Conservation (phyloP, 1,139 yeast genomes). For the Magnusiomyces magnusii region DNA sequence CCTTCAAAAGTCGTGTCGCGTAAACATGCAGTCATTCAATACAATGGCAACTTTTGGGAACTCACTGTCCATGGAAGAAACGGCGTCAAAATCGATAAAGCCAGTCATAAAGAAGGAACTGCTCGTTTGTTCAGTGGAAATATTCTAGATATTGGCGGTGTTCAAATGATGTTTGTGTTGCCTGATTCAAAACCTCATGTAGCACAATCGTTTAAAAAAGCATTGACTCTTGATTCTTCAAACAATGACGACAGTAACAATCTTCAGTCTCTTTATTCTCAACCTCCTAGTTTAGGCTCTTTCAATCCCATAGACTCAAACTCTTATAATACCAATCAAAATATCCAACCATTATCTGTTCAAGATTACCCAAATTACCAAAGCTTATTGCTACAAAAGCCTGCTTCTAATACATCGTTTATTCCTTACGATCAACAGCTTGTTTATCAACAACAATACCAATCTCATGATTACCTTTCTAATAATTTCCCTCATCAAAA, state of each 20-base stretch:
- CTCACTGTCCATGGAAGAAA: conserved; percentile 76
- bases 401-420: not conserved
- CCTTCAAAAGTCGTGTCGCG: conserved; percentile 95
- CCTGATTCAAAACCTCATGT: conserved; percentile 77
- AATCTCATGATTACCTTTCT: not conserved
- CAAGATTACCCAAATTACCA: not conserved
- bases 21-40: conserved; percentile 76
- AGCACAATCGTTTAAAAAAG: conserved; percentile 19
- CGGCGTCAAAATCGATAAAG: conserved; percentile 76
- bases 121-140: conserved; percentile 69
- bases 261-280: not conserved
- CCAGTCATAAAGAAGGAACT: conserved; percentile 44
- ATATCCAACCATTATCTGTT: too few relatives aligned
- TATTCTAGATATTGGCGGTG: conserved; percentile 88
- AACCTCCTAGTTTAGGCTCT: not conserved
- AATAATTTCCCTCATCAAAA: not conserved
- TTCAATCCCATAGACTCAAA: not conserved
- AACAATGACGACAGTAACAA: not conserved
- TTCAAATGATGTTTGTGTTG: conserved; percentile 96
- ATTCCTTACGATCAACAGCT: not conserved
- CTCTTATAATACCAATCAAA: not conserved
- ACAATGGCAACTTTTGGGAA: conserved; percentile 81
- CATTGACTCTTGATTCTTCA: not conserved
- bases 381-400: not conserved
- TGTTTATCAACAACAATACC: not conserved